These are phyloP conservation scores for Lolium perenne DNA, from an alignment of 176 grass and related monocot species.

Conservation along the genomic window DNA sequence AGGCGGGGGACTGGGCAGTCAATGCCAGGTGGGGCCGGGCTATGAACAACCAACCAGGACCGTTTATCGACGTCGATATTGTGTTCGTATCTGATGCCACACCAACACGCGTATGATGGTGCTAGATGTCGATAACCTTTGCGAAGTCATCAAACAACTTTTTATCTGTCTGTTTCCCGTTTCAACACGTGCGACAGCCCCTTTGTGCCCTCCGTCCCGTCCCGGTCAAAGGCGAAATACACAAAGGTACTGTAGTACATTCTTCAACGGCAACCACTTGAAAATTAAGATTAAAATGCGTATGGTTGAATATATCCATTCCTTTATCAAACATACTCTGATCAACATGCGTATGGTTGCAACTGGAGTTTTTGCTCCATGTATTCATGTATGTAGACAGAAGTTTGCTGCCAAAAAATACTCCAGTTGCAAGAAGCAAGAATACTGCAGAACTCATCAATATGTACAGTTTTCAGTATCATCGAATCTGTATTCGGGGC, in stretches of 20 bases:
- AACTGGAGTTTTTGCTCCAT: neutral
- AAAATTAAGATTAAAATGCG: neutral
- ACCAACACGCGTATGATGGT: neutral
- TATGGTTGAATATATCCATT: neutral
- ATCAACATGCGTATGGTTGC: neutral
- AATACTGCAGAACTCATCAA: neutral
- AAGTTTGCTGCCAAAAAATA: neutral
- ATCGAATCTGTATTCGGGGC: too few relatives aligned
- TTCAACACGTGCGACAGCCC: too few relatives aligned
- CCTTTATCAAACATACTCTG: neutral
- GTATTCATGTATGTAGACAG: neutral
- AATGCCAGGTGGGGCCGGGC: neutral
- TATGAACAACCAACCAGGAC: neutral
- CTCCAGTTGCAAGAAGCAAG: neutral
- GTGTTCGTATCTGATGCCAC: neutral
- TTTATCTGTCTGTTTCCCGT: neutral
- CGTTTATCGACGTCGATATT: constrained; percentile 1
- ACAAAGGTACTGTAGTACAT: neutral
- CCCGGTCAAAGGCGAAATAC: neutral
- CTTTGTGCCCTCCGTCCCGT: neutral
- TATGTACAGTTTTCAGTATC: neutral
- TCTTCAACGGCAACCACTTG: neutral
- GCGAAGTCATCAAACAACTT: neutral
- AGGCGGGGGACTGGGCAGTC: neutral
- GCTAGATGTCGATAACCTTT: neutral